Conservation (phyloP, 192 early-diverging fungal genomes). For the Entrophospora sp. region DNA sequence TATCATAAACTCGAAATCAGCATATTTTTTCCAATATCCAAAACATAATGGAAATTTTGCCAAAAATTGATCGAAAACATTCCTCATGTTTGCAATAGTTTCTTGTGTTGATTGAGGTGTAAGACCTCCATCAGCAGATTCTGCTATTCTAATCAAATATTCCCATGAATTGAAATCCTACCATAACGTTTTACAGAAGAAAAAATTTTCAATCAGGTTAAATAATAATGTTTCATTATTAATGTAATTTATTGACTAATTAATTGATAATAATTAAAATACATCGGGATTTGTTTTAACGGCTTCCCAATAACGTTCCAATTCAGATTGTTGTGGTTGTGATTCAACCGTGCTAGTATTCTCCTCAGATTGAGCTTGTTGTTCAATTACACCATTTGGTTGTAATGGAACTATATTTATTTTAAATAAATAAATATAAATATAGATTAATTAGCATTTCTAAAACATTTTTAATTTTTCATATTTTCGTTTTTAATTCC, state of each 20-base stretch:
- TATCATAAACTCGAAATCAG: conserved; percentile 48
- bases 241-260: neutral
- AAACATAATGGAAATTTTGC: conserved; percentile 67
- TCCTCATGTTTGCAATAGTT: conserved; percentile 39
- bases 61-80: conserved; percentile 58
- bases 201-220: neutral
- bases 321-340: conserved; percentile 29
- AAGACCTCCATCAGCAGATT: conserved; percentile 46
- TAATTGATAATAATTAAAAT: neutral
- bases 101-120: conserved; percentile 35
- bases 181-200: too few species aligned
- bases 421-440: neutral
- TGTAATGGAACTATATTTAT: neutral
- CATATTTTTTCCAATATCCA: conserved; percentile 76
- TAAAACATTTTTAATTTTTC: neutral
- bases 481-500: neutral
- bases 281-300: conserved; percentile 46
- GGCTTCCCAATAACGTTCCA: conserved; percentile 47
- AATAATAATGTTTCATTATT: neutral
- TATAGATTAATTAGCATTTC: neutral
- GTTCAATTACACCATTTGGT: conserved; percentile 7
- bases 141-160: conserved; percentile 48
- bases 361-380: neutral
- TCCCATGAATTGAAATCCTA: conserved; percentile 65
- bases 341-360: neutral